Evolutionary conservation across 257 asterid species (phyloP).

Genomic region (Verbena officinalis): DNA sequence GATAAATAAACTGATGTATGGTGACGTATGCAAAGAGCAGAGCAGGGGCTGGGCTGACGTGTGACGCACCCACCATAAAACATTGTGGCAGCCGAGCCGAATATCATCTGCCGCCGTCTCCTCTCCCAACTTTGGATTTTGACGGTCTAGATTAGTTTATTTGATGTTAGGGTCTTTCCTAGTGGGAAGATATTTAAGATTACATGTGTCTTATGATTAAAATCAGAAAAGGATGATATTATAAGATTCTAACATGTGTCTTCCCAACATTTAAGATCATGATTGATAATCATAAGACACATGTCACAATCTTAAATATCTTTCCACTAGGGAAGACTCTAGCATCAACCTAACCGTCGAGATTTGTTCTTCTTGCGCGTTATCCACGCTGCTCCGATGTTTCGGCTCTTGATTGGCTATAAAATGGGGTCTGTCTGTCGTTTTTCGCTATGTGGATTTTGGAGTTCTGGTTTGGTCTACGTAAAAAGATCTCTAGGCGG

Average conservation of each 20-base stretch:
- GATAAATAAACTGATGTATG: neutral
- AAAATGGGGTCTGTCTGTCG: neutral
- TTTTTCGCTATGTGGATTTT: constrained; percentile 13
- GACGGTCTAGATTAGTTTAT: constrained; percentile 41
- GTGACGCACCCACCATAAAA: constrained; percentile 33
- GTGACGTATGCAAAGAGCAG: neutral
- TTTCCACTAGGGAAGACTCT: no score
- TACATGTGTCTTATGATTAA: no score
- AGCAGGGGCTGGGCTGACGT: constrained; percentile 33
- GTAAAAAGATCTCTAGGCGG: constrained; percentile 2
- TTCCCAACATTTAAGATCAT: no score
- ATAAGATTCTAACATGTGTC: no score
- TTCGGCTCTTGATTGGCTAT: constrained; percentile 33
- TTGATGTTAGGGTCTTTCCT: no score
- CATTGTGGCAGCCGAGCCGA: constrained; percentile 32
- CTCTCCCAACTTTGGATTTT: constrained; percentile 7
- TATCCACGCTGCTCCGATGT: constrained; percentile 28
- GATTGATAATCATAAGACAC: no score
- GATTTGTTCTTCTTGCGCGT: neutral
- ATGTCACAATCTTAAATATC: no score
- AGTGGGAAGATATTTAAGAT: no score
- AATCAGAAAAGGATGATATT: no score
- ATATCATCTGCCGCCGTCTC: constrained; percentile 28
- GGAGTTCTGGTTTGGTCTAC: neutral
- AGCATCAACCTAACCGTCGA: no score